Evolutionary conservation across 768 basidiomycete genomes (phyloP).

Genomic region (Naganishia vaughanmartiniae): DNA sequence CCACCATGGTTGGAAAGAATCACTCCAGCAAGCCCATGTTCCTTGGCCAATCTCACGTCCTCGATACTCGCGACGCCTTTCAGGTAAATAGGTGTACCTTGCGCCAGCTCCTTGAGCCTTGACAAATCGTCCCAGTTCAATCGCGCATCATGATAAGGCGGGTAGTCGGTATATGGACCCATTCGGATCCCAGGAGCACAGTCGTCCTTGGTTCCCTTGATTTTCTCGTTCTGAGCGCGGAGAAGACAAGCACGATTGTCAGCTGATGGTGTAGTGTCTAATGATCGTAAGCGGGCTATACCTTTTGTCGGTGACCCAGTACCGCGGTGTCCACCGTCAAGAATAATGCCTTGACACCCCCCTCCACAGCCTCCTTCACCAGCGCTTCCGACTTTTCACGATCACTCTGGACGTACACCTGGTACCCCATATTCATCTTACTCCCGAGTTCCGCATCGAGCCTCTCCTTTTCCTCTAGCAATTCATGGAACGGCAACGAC

Average conservation of each 20-base stretch:
- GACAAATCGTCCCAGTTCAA: slow-evolving; percentile 50
- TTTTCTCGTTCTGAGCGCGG: slow-evolving; percentile 39
- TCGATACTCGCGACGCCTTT: slow-evolving; percentile 54
- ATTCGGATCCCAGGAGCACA: slow-evolving; percentile 41
- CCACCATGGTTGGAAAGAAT: slow-evolving; percentile 87
- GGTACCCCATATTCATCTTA: slow-evolving; percentile 49
- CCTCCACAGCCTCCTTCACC: slow-evolving; percentile 66
- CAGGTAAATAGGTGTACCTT: slow-evolving; percentile 55
- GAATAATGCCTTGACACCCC: slow-evolving; percentile 83
- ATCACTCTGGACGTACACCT: slow-evolving; percentile 73
- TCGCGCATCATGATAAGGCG: slow-evolving; percentile 44
- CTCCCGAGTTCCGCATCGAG: slow-evolving; percentile 40
- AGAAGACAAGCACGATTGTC: not conserved
- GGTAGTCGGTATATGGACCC: slow-evolving; percentile 41
- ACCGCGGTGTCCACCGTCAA: slow-evolving; percentile 85
- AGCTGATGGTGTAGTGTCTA: slow-evolving; percentile 8
- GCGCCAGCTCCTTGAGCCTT: slow-evolving; percentile 51
- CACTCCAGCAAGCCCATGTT: slow-evolving; percentile 72
- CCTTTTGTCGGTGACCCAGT: slow-evolving; percentile 57
- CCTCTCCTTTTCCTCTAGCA: slow-evolving; percentile 47
- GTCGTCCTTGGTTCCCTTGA: slow-evolving; percentile 40
- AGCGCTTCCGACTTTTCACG: slow-evolving; percentile 65
- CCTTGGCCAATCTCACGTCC: slow-evolving; percentile 83
- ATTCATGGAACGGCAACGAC: slow-evolving; percentile 51
- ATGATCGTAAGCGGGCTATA: not conserved